Conservation (phyloP, 192 early-diverging fungal genomes). For the Coemansia sp. region DNA sequence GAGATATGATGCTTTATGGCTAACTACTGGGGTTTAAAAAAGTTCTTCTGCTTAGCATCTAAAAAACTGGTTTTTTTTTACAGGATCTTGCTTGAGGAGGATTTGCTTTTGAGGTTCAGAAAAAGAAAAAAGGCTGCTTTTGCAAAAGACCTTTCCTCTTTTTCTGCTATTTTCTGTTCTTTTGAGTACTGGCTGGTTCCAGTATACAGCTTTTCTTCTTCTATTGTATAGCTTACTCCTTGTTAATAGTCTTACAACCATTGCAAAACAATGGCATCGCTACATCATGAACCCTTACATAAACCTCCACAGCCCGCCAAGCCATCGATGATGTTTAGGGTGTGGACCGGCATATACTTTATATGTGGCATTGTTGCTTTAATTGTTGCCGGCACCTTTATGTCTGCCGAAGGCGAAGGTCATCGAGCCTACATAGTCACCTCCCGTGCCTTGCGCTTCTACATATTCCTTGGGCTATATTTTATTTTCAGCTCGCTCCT, state of each 20-base stretch:
- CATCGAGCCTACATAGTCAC: constrained; percentile 25
- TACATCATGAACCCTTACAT: neutral
- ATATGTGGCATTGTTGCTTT: constrained; percentile 22
- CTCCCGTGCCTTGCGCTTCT: constrained; percentile 15
- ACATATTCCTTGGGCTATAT: constrained; percentile 32
- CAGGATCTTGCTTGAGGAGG: neutral
- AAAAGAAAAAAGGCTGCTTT: neutral
- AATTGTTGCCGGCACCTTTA: constrained; percentile 26
- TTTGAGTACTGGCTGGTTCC: constrained; percentile 7
- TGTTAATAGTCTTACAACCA: neutral
- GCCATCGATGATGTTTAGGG: constrained; percentile 9
- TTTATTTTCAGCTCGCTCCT: constrained; percentile 13
- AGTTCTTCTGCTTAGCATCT: constrained; percentile 3
- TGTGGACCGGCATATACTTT: constrained; percentile 3
- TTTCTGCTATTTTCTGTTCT: constrained; percentile 3
- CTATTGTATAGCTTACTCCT: constrained; percentile 2
- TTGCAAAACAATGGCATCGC: neutral
- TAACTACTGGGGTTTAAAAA: constrained; percentile 2
- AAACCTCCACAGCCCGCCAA: neutral
- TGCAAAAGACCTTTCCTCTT: neutral
- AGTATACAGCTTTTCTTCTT: neutral
- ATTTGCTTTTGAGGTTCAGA: neutral
- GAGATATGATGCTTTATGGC: constrained; percentile 48
- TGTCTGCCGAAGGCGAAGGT: constrained; percentile 18
- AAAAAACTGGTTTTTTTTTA: constrained; percentile 1